phyloP scores from a whole-genome alignment of 805 yeast species.

The Ogataea pilisensis region DNA sequence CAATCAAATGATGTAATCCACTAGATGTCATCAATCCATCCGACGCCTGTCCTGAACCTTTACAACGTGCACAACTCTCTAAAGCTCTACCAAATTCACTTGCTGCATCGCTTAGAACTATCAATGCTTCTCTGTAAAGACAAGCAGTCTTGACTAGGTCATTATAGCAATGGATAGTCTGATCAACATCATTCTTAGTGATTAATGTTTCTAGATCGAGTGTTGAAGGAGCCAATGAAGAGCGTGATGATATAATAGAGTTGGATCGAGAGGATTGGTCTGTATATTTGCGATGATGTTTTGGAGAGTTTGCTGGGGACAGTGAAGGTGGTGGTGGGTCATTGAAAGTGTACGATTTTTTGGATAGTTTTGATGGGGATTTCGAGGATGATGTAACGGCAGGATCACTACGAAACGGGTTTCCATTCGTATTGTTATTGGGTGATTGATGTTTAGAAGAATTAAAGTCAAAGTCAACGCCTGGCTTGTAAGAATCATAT shows the following conservation, averaged over 20 bases:
- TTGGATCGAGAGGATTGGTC: constrained; percentile 13
- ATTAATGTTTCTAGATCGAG: constrained; percentile 58
- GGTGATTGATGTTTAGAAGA: not conserved
- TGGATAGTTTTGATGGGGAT: no score
- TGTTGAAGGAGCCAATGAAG: constrained; percentile 49
- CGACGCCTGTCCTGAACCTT: constrained; percentile 55
- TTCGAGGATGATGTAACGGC: no score
- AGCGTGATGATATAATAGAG: constrained; percentile 35
- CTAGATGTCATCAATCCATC: constrained; percentile 69
- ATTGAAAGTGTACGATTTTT: no score
- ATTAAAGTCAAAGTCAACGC: not conserved
- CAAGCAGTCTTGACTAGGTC: constrained; percentile 44
- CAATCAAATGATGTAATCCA: constrained; percentile 70
- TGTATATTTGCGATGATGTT: constrained; percentile 8
- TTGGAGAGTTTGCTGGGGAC: not conserved
- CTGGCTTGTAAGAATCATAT: no score
- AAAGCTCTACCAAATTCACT: constrained; percentile 68
- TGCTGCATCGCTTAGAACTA: constrained; percentile 52
- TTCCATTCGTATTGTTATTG: no score
- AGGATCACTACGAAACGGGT: no score
- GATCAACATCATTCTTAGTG: constrained; percentile 54
- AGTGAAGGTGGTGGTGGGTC: no score
- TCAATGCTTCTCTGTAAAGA: constrained; percentile 43
- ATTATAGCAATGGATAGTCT: constrained; percentile 45
- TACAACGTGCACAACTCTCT: constrained; percentile 57